Conservation (phyloP, 1,284 basidiomycete species). For the Inonotus hispidus region DNA sequence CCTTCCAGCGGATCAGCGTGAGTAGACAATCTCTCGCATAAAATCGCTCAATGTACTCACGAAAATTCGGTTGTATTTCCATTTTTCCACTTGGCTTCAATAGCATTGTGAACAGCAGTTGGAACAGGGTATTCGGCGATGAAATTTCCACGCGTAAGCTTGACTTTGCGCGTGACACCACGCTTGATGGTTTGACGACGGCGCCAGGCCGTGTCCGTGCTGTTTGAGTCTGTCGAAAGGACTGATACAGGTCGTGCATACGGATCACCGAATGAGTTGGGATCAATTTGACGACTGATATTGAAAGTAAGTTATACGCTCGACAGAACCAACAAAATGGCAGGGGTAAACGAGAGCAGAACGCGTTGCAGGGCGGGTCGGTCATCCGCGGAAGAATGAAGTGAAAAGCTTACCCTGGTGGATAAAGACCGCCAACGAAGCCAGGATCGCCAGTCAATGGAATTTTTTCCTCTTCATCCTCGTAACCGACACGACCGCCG, state of each 20-base stretch:
- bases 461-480: slow-evolving; percentile 66
- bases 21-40: background rate
- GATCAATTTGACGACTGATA: slow-evolving; percentile 49
- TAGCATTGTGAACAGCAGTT: slow-evolving; percentile 78
- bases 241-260: slow-evolving; percentile 59
- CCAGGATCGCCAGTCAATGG: slow-evolving; percentile 55
- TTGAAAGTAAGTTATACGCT: slow-evolving; percentile 7
- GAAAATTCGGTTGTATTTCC: slow-evolving; percentile 80
- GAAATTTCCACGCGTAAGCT: slow-evolving; percentile 89
- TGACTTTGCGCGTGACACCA: slow-evolving; percentile 88
- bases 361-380: background rate
- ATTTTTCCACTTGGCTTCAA: slow-evolving; percentile 74
- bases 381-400: background rate
- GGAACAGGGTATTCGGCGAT: slow-evolving; percentile 90
- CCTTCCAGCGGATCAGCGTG: slow-evolving; percentile 30
- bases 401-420: slow-evolving; percentile 49
- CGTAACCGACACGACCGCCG: slow-evolving; percentile 35
- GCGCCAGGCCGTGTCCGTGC: slow-evolving; percentile 73
- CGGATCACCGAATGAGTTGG: slow-evolving; percentile 60
- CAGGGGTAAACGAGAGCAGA: background rate
- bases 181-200: slow-evolving; percentile 89
- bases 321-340: background rate
- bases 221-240: slow-evolving; percentile 59
- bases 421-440: slow-evolving; percentile 61
- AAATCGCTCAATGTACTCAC: slow-evolving; percentile 40